phyloP scores from a whole-genome alignment of 2,329 filamentous ascomycete genomes.

The Pseudogymnoascus verrucosus region DNA sequence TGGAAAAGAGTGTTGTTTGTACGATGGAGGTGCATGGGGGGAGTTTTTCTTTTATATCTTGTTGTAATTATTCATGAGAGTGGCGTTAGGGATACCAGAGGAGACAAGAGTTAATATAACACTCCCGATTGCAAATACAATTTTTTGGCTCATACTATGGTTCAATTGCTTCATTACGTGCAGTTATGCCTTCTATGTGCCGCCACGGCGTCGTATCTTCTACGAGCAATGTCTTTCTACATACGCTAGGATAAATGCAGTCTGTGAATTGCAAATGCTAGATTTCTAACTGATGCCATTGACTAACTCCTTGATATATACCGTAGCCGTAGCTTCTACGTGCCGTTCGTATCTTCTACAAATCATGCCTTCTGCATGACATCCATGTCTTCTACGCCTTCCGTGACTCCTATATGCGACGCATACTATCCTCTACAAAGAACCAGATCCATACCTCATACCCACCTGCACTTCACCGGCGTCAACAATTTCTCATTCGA shows the following conservation, averaged over 20 bases:
- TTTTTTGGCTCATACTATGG: background rate
- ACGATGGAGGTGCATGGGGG: background rate
- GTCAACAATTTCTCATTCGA: background rate
- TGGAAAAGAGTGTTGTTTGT: background rate
- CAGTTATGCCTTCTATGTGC: background rate
- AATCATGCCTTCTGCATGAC: background rate
- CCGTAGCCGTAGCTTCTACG: background rate
- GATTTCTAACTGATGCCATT: background rate
- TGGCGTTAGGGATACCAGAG: background rate
- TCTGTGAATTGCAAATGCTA: background rate
- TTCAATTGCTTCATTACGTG: background rate
- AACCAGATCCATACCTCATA: background rate
- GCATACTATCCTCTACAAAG: background rate
- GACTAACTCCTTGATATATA: background rate
- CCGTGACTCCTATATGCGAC: background rate
- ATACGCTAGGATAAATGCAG: background rate
- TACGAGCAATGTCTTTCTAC: background rate
- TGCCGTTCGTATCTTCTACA: background rate
- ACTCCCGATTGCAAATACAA: background rate
- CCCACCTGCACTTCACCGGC: background rate
- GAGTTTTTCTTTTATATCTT: background rate
- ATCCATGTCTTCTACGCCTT: background rate
- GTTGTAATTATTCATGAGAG: background rate
- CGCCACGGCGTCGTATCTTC: background rate
- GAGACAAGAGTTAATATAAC: background rate